A percentile compares a stretch with the other conserved stretches of the same genome.
Conservation (phyloP, 139 green algal species). For the Chlamydomonas incerta region DNA sequence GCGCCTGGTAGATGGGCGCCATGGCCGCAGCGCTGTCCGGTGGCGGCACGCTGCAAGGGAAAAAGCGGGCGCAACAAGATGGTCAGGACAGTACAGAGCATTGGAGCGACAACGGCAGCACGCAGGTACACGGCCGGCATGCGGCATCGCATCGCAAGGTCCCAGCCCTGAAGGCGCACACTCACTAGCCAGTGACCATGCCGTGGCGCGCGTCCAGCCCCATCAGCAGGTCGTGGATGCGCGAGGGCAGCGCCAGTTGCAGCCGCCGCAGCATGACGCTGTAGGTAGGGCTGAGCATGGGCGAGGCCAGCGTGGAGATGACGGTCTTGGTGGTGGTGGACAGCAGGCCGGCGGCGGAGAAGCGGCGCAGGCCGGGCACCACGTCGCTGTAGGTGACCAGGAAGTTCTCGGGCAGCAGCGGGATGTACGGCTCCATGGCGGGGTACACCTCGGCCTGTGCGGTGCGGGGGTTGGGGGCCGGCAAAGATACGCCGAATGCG, state of each 20-base stretch:
- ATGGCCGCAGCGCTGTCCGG: background rate
- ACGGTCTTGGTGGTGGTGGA: conserved; percentile 36
- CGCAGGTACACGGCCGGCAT: too few species aligned
- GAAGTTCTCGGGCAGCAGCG: conserved; percentile 72
- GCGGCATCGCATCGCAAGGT: too few species aligned
- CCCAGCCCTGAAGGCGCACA: too few species aligned
- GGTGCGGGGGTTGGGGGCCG: background rate
- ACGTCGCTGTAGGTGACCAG: conserved; percentile 65
- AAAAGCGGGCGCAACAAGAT: too few species aligned
- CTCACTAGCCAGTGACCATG: conserved; percentile 39
- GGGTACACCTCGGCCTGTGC: conserved; percentile 69
- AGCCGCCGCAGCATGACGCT: conserved; percentile 53
- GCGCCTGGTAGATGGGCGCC: conserved; percentile 38
- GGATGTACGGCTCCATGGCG: conserved; percentile 56
- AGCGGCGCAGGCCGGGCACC: conserved; percentile 57
- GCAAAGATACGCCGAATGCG: too few species aligned
- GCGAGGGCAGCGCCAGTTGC: conserved; percentile 57
- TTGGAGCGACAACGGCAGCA: background rate
- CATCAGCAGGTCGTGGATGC: conserved; percentile 60
- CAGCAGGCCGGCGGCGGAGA: conserved; percentile 22
- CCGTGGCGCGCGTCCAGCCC: conserved; percentile 40
- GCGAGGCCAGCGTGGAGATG: conserved; percentile 66
- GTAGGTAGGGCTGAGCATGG: conserved; percentile 61
- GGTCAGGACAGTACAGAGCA: background rate
- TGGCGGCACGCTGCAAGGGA: conserved; percentile 5